Evolutionary conservation across 106 monocot species (phyloP).

Genomic region (Chionographis japonica): DNA sequence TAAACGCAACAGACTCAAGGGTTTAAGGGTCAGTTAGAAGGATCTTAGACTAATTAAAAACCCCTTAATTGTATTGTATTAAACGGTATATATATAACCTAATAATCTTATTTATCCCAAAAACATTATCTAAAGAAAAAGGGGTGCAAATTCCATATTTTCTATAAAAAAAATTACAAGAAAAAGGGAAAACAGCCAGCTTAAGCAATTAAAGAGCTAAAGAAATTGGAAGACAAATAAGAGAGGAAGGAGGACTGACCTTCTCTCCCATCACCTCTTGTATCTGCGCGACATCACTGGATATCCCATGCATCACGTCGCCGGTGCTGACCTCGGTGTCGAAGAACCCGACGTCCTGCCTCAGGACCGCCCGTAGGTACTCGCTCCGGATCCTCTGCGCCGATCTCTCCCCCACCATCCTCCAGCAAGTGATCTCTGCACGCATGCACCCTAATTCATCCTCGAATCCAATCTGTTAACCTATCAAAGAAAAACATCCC

Average conservation of each 20-base stretch:
- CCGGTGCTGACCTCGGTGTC: slow-evolving; percentile 37
- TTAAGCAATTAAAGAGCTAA: no score
- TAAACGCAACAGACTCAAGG: no score
- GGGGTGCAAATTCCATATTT: no score
- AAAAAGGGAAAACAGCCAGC: no score
- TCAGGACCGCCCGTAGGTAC: slow-evolving; percentile 25
- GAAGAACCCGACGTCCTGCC: slow-evolving; percentile 53
- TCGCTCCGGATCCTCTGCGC: slow-evolving; percentile 31
- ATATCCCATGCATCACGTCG: slow-evolving; percentile 45
- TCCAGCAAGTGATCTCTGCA: slow-evolving; percentile 56
- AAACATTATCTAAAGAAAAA: no score
- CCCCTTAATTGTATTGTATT: no score
- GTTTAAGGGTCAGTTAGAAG: no score
- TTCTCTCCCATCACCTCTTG: slow-evolving; percentile 57
- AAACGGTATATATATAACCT: no score
- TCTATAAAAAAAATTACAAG: no score
- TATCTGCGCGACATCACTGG: slow-evolving; percentile 39
- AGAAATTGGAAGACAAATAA: no score
- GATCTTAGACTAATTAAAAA: no score
- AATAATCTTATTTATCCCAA: no score
- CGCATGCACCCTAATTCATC: background rate
- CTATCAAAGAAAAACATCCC: background rate
- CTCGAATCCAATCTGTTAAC: background rate
- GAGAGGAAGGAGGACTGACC: slow-evolving; percentile 10
- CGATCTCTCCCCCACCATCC: slow-evolving; percentile 35